phyloP scores from a whole-genome alignment of 164 flowering plant genomes.

The Aristolochia fimbriata region DNA sequence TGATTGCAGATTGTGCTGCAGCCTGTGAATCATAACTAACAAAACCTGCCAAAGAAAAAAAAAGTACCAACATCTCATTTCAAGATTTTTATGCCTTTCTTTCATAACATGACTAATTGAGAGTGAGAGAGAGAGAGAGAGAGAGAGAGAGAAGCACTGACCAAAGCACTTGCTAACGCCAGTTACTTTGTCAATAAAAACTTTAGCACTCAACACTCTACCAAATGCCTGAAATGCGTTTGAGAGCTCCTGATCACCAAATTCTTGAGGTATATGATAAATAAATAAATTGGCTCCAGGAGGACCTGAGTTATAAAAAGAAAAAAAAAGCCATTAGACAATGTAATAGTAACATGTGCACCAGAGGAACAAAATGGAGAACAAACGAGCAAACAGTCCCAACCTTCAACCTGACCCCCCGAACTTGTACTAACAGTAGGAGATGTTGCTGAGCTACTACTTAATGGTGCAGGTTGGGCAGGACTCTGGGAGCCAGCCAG shows the following conservation, averaged over 20 bases:
- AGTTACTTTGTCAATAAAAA: constrained; percentile 93
- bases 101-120: not conserved
- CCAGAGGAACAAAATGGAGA: not conserved
- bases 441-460: constrained; percentile 42
- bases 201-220: constrained; percentile 87
- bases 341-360: not conserved
- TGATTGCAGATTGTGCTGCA: constrained; percentile 87
- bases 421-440: constrained; percentile 45
- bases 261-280: constrained; percentile 98
- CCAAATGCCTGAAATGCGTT: constrained; percentile 81
- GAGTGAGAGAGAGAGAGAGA: not conserved
- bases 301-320: constrained; percentile 54
- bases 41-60: constrained; percentile 54
- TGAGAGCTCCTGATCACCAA: constrained; percentile 87
- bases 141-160: constrained; percentile 16
- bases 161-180: constrained; percentile 99
- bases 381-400: constrained; percentile 1
- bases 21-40: constrained; percentile 85
- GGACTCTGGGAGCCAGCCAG: constrained; percentile 52
- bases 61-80: not conserved
- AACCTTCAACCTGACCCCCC: constrained; percentile 85
- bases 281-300: constrained; percentile 96
- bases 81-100: not conserved
- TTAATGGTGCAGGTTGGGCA: constrained; percentile 28
- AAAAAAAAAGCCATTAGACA: not conserved